A percentile compares a stretch with the other conserved stretches of the same genome.
Conservation (phyloP, 1,139 yeast genomes). For the Kodamaea sp. region DNA sequence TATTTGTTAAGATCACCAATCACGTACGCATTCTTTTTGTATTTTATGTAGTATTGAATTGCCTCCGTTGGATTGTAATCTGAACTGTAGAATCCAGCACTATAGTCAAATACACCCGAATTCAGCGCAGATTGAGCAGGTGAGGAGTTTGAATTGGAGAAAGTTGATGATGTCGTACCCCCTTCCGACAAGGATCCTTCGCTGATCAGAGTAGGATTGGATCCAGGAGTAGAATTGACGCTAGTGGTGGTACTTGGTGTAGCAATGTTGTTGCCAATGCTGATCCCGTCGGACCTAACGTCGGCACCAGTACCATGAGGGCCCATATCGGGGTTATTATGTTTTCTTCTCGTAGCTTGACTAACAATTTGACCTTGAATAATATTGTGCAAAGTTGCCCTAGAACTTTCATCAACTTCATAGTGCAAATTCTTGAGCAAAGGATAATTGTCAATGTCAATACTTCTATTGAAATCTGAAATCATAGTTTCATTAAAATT, state of each 20-base stretch:
- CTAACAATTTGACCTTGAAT: slow-evolving; percentile 12
- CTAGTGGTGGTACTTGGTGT: slow-evolving; percentile 3
- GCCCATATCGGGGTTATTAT: not conserved
- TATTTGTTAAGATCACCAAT: slow-evolving; percentile 17
- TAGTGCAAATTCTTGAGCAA: slow-evolving; percentile 17
- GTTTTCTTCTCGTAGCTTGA: slow-evolving; percentile 1
- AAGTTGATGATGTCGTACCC: slow-evolving; percentile 7
- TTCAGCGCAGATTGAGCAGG: slow-evolving; percentile 1
- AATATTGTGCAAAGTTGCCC: slow-evolving; percentile 3
- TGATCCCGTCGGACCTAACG: not conserved
- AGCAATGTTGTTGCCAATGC: not conserved
- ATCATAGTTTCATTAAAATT: slow-evolving; percentile 21
- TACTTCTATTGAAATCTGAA: slow-evolving; percentile 16
- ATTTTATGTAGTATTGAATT: slow-evolving; percentile 17
- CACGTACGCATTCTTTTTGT: slow-evolving; percentile 13
- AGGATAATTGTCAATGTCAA: slow-evolving; percentile 24
- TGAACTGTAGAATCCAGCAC: slow-evolving; percentile 21
- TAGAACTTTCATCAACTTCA: slow-evolving; percentile 5
- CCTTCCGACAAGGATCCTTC: slow-evolving; percentile 6
- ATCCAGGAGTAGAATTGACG: slow-evolving; percentile 5
- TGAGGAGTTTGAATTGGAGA: slow-evolving; percentile 5
- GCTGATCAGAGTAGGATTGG: slow-evolving; percentile 3
- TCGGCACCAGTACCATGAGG: slow-evolving; percentile 1
- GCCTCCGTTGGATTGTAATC: slow-evolving; percentile 28
- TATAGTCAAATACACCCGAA: slow-evolving; percentile 19